Evolutionary conservation across 352 stramenopile genomes (phyloP).

Genomic region (Globisporangium abappressorium): DNA sequence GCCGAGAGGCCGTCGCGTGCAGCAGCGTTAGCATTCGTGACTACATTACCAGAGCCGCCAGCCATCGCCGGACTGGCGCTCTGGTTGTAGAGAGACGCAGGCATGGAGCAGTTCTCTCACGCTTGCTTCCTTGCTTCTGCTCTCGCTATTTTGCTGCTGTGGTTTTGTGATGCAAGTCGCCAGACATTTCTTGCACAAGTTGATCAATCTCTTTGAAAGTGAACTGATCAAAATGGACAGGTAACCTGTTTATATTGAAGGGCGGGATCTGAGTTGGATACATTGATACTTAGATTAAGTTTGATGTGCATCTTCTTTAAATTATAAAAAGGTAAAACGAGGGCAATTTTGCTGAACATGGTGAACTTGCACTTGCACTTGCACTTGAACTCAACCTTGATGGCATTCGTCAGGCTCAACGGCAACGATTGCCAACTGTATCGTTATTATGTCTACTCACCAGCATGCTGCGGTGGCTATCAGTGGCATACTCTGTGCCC

Average conservation of each 20-base stretch:
- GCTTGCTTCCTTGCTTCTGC: neutral
- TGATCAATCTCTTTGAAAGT: neutral
- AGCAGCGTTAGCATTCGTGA: neutral
- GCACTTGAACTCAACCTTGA: neutral
- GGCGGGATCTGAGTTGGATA: neutral
- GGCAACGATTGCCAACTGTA: neutral
- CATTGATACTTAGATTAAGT: neutral
- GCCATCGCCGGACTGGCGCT: conserved; percentile 4
- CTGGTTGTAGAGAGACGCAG: conserved; percentile 14
- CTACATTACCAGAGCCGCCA: neutral
- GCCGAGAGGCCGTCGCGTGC: neutral
- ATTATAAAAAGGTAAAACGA: neutral
- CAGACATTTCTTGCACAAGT: neutral
- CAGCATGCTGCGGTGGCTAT: neutral
- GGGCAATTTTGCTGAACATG: neutral
- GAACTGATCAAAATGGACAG: neutral
- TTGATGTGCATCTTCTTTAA: neutral
- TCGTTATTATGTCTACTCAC: neutral
- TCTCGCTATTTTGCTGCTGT: neutral
- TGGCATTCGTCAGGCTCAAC: neutral
- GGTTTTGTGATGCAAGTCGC: neutral
- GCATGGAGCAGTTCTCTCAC: conserved; percentile 3
- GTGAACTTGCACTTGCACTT: neutral
- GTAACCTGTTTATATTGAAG: neutral
- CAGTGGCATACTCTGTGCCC: neutral